Percentiles rank a stretch among this genome's conserved stretches.
These are phyloP conservation scores for Mycena rosella DNA, from an alignment of 768 basidiomycete genomes.

Conservation along the genomic window DNA sequence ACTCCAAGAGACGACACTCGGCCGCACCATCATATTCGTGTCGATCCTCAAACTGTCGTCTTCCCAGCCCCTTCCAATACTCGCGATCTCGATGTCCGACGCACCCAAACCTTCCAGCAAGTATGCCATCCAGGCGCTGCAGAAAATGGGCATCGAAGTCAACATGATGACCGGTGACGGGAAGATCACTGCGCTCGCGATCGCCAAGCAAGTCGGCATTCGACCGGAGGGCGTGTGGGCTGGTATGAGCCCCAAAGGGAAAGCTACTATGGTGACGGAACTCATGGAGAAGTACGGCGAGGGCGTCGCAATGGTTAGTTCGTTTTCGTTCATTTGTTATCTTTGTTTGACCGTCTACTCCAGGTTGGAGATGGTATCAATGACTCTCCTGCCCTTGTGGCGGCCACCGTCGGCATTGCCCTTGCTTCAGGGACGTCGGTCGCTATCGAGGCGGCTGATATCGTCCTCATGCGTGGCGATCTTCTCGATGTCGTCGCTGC, in stretches of 20 bases:
- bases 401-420: slow-evolving; percentile 96
- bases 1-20: slow-evolving; percentile 73
- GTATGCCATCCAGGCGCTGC: slow-evolving; percentile 84
- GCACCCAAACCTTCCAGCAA: slow-evolving; percentile 87
- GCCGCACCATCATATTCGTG: slow-evolving; percentile 90
- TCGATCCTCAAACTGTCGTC: slow-evolving; percentile 66
- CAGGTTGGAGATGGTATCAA: slow-evolving; percentile 99
- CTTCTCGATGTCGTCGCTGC: slow-evolving; percentile 98
- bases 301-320: slow-evolving; percentile 89
- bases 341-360: slow-evolving; percentile 13
- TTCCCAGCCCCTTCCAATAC: slow-evolving; percentile 67
- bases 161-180: slow-evolving; percentile 96
- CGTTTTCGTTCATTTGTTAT: slow-evolving; percentile 39
- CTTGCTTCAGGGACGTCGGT: slow-evolving; percentile 97
- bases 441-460: slow-evolving; percentile 97
- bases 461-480: slow-evolving; percentile 97
- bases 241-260: slow-evolving; percentile 95
- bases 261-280: slow-evolving; percentile 87
- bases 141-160: slow-evolving; percentile 92
- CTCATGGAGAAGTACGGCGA: slow-evolving; percentile 78
- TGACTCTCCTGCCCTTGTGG: slow-evolving; percentile 97
- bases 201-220: slow-evolving; percentile 94
- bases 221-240: slow-evolving; percentile 87
- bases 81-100: slow-evolving; percentile 90
- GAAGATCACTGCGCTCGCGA: slow-evolving; percentile 84